Base-by-base conservation (phyloP, 495 filamentous ascomycete genomes). In the Cairneyella variabilis region DNA sequence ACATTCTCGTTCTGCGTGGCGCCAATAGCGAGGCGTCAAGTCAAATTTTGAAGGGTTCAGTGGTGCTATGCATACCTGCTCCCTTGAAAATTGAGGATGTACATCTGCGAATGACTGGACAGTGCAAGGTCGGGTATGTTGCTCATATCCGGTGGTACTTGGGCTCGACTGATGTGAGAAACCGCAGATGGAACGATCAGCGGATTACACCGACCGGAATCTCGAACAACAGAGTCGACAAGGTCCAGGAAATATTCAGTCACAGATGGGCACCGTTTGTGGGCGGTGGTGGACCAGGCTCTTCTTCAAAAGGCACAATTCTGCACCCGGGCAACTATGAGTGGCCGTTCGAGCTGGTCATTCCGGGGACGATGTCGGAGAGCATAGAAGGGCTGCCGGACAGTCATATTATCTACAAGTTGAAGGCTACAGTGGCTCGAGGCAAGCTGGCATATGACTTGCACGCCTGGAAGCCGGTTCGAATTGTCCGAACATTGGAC, bases 401-500 rank as follows among this genome's bases (percentile, higher is more conserved):
- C 54, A 88, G 83, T 7, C 90, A 83, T 67, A 81, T 98, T 53
- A 83, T 85, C 34, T 97, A 96, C 67, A 82, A 85, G 49, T 77
- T 98, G 69, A 92, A 91, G 65, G 92, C 92, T 1, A 90, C 86
- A 38, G 82, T 97, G 17, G 85, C 86, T 18, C 76, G 91, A 52
- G 83, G 85, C 16, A 88, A 87, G 66, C 80, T 96, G 62, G 77
- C 83, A 42, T 88, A 91, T 66, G 89, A 95, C 55, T 74, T 93
- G 12, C 75, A 84, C 46, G 80, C 87, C 10, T 82, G 83, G 54
- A 89, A 88, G 65, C 89, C 89, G 40, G 69, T 98, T 48, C 82
- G 93, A 17, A 84, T 98, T 53, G 86, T 98, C 41, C 78, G 93
- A 46, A 97, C 92, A 3, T 70, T 96, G 45, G 86, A 89, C 27